A percentile compares a stretch with the other conserved stretches of the same genome.
Evolutionary conservation across 805 yeast species (phyloP).

Genomic region (Ogataea nakhonphanomensis): DNA sequence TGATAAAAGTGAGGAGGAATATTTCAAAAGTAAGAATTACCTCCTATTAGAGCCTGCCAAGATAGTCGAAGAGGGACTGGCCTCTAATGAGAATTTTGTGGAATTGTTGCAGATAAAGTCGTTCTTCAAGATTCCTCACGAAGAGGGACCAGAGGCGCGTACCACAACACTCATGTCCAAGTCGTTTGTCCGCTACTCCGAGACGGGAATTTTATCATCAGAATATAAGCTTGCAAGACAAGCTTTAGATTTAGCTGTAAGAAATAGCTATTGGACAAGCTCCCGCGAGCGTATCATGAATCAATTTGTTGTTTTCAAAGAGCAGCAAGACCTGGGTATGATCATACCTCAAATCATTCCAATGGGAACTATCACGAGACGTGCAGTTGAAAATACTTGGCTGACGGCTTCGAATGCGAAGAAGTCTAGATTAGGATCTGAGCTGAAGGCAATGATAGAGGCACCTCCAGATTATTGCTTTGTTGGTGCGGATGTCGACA

Average conservation of each 20-base stretch:
- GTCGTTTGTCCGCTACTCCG: constrained; percentile 66
- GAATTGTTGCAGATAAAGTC: constrained; percentile 20
- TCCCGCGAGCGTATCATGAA: constrained; percentile 77
- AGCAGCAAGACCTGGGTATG: constrained; percentile 47
- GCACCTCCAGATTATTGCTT: constrained; percentile 90
- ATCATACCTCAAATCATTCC: constrained; percentile 81
- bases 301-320: constrained; percentile 76
- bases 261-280: constrained; percentile 91
- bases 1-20: constrained; percentile 36
- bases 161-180: constrained; percentile 79
- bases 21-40: constrained; percentile 40
- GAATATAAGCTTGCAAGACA: constrained; percentile 68
- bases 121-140: constrained; percentile 79
- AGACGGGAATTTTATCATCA: constrained; percentile 68
- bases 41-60: constrained; percentile 16
- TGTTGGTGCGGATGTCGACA: constrained; percentile 98
- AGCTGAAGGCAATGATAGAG: constrained; percentile 75
- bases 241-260: constrained; percentile 72
- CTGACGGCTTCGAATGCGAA: constrained; percentile 96
- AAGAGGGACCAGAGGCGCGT: constrained; percentile 71
- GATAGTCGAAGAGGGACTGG: constrained; percentile 15
- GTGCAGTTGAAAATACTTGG: constrained; percentile 98
- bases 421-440: constrained; percentile 82
- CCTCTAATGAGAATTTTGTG: constrained; percentile 3
- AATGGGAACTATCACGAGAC: constrained; percentile 95